Evolutionary conservation across 306 rosid species (phyloP).

Genomic region (Quercus berberidifolia): DNA sequence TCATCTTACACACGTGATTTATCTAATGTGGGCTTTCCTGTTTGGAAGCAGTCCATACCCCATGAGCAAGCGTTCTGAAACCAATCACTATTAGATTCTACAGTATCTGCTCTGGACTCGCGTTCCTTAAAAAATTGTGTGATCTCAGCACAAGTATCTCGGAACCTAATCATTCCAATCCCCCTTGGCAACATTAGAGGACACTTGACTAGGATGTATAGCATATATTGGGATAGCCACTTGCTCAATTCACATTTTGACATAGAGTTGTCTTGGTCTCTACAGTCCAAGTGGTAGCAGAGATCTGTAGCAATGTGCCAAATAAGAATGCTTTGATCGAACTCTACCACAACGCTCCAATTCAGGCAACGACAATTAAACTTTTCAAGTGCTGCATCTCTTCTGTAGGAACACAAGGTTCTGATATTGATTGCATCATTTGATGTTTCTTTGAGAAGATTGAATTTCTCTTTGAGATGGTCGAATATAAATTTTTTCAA

Average conservation of each 20-base stretch:
- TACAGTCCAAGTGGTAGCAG: background rate
- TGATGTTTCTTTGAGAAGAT: background rate
- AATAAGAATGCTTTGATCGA: background rate
- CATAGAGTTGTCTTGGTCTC: background rate
- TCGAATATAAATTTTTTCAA: background rate
- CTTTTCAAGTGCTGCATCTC: background rate
- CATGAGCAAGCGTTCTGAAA: no score
- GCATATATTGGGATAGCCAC: background rate
- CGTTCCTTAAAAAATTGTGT: background rate
- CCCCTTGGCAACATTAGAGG: constrained; percentile 7
- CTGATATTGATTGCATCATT: background rate
- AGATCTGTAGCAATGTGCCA: background rate
- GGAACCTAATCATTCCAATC: background rate
- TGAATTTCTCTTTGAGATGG: background rate
- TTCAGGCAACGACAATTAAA: background rate
- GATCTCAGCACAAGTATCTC: background rate
- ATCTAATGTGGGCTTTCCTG: no score
- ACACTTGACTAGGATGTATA: background rate
- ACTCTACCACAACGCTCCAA: no score
- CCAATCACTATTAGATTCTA: no score
- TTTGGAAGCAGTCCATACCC: no score
- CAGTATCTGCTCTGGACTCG: background rate
- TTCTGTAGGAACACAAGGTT: background rate
- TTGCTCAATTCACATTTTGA: background rate
- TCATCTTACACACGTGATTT: background rate